Conservation (phyloP, 345 rosid genomes). For the Pugionium dolabratum region DNA sequence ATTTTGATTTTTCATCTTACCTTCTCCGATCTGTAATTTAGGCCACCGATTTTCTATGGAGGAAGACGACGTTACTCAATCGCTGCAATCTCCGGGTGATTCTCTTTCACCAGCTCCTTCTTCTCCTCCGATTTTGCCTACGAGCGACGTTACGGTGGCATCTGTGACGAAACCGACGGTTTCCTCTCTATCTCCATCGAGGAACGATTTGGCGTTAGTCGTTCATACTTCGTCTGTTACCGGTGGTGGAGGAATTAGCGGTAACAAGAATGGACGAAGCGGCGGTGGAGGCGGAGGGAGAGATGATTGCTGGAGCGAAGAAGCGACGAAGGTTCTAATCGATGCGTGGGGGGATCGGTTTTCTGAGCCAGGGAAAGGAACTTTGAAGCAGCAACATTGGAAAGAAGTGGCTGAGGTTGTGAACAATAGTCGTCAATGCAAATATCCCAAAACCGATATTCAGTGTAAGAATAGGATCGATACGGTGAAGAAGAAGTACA, state of each 20-base stretch:
- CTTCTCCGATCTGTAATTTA: slow-evolving; percentile 6
- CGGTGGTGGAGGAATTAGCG: slow-evolving; percentile 24
- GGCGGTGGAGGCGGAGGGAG: slow-evolving; percentile 51
- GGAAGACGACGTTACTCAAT: slow-evolving; percentile 57
- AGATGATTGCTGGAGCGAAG: slow-evolving; percentile 97
- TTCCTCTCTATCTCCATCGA: slow-evolving; percentile 27
- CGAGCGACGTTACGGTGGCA: slow-evolving; percentile 47
- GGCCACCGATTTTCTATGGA: slow-evolving; percentile 46
- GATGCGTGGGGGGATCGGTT: slow-evolving; percentile 93
- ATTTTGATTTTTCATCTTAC: neutral
- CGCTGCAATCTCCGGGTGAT: slow-evolving; percentile 41
- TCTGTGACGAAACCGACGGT: slow-evolving; percentile 35
- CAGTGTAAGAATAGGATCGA: slow-evolving; percentile 98
- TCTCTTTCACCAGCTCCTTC: slow-evolving; percentile 44
- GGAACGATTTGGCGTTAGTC: slow-evolving; percentile 38
- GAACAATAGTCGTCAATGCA: slow-evolving; percentile 57
- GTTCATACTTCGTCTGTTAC: slow-evolving; percentile 40
- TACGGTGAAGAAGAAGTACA: slow-evolving; percentile 92
- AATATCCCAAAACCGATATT: slow-evolving; percentile 70
- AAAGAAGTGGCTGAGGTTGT: slow-evolving; percentile 93
- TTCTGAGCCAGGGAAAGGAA: slow-evolving; percentile 83
- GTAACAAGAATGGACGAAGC: slow-evolving; percentile 42
- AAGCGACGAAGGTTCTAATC: slow-evolving; percentile 71
- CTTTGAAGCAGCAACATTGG: slow-evolving; percentile 92
- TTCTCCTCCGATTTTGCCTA: slow-evolving; percentile 32